These are phyloP conservation scores for Starmerella vaccinii DNA, from an alignment of 805 yeast genomes.

Conservation along the genomic window DNA sequence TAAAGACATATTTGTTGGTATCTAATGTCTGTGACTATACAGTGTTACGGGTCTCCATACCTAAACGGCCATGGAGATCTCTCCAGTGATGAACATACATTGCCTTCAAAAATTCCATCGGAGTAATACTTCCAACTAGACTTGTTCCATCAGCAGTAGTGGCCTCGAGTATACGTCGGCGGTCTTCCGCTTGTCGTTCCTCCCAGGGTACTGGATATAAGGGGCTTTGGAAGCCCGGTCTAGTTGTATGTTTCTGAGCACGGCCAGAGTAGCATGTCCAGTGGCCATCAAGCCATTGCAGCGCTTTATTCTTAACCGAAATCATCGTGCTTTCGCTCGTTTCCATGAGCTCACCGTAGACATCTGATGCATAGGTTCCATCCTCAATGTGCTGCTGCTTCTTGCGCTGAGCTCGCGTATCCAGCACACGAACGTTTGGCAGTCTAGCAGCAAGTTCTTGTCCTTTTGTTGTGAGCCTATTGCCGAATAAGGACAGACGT, in stretches of 20 bases:
- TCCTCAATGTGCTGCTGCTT: neutral
- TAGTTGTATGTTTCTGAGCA: slow-evolving; percentile 7
- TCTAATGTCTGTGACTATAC: too few relatives aligned
- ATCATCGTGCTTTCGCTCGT: neutral
- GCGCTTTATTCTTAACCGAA: neutral
- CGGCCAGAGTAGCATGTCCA: slow-evolving; percentile 12
- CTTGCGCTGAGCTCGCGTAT: slow-evolving; percentile 17
- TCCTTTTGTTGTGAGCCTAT: slow-evolving; percentile 11
- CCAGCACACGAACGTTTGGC: slow-evolving; percentile 19
- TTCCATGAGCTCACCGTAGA: slow-evolving; percentile 12
- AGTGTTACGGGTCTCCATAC: too few relatives aligned
- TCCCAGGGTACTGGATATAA: slow-evolving; percentile 16
- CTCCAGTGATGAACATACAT: slow-evolving; percentile 16
- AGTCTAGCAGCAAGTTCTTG: slow-evolving; percentile 10
- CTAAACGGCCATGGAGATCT: neutral
- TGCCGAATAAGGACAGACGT: slow-evolving; percentile 23
- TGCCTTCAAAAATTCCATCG: slow-evolving; percentile 13
- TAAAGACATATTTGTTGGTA: too few relatives aligned
- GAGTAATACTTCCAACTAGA: neutral
- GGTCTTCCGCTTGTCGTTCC: slow-evolving; percentile 1
- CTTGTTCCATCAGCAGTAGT: slow-evolving; percentile 7
- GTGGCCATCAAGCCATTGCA: slow-evolving; percentile 20
- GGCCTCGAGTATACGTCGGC: neutral
- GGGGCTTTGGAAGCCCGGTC: slow-evolving; percentile 21
- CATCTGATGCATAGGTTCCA: slow-evolving; percentile 11